phyloP scores from a whole-genome alignment of 345 rosid genomes.

The Citrus sinensis region DNA sequence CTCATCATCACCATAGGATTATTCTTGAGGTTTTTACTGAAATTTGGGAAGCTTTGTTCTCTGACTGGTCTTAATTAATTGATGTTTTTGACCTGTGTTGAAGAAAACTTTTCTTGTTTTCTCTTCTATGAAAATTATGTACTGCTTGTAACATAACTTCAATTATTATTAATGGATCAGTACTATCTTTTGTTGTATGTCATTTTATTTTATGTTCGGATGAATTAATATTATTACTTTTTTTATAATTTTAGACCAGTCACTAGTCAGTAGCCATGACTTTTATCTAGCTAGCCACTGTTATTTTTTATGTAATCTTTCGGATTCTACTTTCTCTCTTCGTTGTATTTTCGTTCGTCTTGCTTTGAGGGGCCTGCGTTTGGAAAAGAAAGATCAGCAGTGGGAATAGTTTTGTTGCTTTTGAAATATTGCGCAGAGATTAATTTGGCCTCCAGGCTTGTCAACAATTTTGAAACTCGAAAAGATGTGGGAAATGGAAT shows the following conservation, averaged over 20 bases:
- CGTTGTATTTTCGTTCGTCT: background rate
- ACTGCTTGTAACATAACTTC: background rate
- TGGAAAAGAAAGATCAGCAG: background rate
- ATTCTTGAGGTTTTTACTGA: slow-evolving; percentile 67
- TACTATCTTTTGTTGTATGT: too few relatives aligned
- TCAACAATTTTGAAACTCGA: slow-evolving; percentile 10
- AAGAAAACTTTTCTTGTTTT: slow-evolving; percentile 8
- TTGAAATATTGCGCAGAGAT: background rate
- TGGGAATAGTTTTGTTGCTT: background rate
- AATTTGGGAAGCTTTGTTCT: slow-evolving; percentile 60
- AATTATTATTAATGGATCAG: background rate
- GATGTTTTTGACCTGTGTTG: background rate
- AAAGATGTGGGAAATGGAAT: slow-evolving; percentile 6
- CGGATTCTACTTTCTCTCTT: background rate
- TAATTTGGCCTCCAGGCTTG: background rate
- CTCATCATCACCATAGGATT: slow-evolving; percentile 56
- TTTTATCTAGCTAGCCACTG: background rate
- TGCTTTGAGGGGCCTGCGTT: background rate
- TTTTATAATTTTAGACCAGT: background rate
- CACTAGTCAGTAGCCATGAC: background rate
- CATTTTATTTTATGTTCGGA: too few relatives aligned
- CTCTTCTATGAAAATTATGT: background rate
- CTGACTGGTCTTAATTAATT: slow-evolving; percentile 20
- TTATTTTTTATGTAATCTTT: background rate
- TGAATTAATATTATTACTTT: background rate